These are phyloP conservation scores for Cucurbita ficifolia DNA, from an alignment of 306 rosid genomes.

Conservation along the genomic window DNA sequence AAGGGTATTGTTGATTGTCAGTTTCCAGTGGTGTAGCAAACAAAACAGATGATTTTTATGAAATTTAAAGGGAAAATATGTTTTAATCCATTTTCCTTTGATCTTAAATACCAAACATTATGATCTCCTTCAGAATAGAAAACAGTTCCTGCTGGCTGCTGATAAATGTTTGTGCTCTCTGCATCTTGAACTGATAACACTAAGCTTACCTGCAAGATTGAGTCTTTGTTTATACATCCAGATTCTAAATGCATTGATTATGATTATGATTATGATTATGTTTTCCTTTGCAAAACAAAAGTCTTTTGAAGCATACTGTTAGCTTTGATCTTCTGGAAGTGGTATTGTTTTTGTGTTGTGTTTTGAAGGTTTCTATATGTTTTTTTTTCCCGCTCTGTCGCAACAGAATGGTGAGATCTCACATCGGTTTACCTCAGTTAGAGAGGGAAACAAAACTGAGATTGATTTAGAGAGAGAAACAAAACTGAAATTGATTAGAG, in stretches of 20 bases:
- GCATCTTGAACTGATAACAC: background rate
- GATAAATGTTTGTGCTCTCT: background rate
- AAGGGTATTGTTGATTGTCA: background rate
- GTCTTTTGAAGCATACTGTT: background rate
- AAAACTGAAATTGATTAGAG: too few species aligned
- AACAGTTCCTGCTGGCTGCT: background rate
- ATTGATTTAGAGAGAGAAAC: too few species aligned
- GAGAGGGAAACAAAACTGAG: too few species aligned
- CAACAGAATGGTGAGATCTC: too few species aligned
- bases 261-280: too few species aligned
- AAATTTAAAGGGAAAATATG: background rate
- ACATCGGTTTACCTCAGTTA: too few species aligned
- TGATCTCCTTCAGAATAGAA: background rate
- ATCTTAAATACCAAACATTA: background rate
- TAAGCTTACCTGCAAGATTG: background rate
- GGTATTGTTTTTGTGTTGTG: background rate
- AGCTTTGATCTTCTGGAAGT: background rate
- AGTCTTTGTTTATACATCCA: background rate
- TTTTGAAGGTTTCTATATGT: too few species aligned
- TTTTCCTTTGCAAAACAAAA: background rate
- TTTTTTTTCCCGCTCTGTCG: too few species aligned
- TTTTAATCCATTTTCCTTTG: conserved; percentile 6
- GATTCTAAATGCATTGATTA: background rate
- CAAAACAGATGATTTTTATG: background rate
- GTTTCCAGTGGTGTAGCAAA: background rate